These are phyloP conservation scores for Calonectria multiphialidica DNA, from an alignment of 2,329 filamentous ascomycete species.

Conservation along the genomic window DNA sequence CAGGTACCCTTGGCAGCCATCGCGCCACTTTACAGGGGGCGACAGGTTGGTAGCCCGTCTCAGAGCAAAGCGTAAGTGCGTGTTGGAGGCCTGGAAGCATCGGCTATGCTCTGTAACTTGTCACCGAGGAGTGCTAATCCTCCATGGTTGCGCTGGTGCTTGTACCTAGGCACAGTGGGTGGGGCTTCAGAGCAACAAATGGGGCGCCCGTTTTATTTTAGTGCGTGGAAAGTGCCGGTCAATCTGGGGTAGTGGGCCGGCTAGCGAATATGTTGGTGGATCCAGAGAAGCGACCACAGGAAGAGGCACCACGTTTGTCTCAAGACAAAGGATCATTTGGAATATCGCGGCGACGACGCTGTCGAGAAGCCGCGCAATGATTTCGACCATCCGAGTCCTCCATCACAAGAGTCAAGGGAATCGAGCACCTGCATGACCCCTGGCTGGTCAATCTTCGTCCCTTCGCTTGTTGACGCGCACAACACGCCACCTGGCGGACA, in stretches of 20 bases:
- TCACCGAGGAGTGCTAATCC: neutral
- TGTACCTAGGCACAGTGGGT: neutral
- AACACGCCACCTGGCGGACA: conserved; percentile 1
- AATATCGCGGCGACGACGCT: neutral
- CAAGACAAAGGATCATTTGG: neutral
- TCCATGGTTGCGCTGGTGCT: neutral
- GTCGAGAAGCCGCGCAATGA: neutral
- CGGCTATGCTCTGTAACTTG: neutral
- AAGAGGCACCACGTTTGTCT: neutral
- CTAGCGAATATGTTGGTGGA: neutral
- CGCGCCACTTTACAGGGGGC: neutral
- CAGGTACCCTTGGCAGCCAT: neutral
- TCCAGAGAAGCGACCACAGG: neutral
- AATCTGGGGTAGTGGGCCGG: conserved; percentile 9
- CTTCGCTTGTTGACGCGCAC: neutral
- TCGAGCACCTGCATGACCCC: neutral
- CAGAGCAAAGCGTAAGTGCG: neutral
- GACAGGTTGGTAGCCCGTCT: no score
- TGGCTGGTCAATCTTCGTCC: neutral
- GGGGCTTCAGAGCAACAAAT: neutral
- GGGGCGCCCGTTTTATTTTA: conserved; percentile 4
- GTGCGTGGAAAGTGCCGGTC: conserved; percentile 9
- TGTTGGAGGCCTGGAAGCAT: neutral
- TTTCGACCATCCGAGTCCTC: no score
- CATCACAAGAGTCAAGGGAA: neutral